phyloP scores from a whole-genome alignment of 2,329 filamentous ascomycete species.

The Verticillium tricorpus region DNA sequence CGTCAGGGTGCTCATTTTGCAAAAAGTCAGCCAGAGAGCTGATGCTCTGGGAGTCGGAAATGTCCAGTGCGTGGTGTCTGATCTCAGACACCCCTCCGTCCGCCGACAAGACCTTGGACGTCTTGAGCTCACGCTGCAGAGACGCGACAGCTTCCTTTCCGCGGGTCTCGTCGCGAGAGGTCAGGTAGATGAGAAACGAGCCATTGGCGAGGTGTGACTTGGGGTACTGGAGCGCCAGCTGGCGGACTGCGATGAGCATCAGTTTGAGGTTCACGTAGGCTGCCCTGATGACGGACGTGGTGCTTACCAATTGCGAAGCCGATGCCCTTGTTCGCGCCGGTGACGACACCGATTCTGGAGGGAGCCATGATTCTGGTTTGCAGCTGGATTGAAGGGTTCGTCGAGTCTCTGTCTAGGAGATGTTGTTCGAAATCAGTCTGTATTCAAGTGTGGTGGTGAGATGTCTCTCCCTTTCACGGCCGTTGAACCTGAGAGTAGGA shows the following conservation, averaged over 20 bases:
- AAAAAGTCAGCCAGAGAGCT: slow-evolving; percentile 34
- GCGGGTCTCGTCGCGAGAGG: slow-evolving; percentile 40
- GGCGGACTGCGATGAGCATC: slow-evolving; percentile 44
- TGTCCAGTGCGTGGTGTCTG: slow-evolving; percentile 41
- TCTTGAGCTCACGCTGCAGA: slow-evolving; percentile 35
- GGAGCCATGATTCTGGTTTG: slow-evolving; percentile 16
- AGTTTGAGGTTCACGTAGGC: slow-evolving; percentile 22
- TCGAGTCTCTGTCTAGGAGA: too few species aligned
- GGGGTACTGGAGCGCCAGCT: slow-evolving; percentile 49
- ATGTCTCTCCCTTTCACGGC: too few species aligned
- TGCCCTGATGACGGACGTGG: neutral
- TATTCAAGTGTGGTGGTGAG: too few species aligned
- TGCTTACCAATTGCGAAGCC: slow-evolving; percentile 13
- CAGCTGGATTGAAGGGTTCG: too few species aligned
- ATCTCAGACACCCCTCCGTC: slow-evolving; percentile 38
- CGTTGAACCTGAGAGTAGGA: neutral
- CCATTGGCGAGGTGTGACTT: slow-evolving; percentile 40
- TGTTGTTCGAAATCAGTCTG: too few species aligned
- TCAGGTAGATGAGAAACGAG: slow-evolving; percentile 47
- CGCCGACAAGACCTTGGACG: slow-evolving; percentile 38
- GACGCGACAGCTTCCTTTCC: slow-evolving; percentile 40
- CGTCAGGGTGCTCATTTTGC: slow-evolving; percentile 37
- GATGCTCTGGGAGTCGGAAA: slow-evolving; percentile 39
- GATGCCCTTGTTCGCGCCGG: slow-evolving; percentile 47
- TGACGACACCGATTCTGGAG: slow-evolving; percentile 43